phyloP scores from a whole-genome alignment of 306 rosid genomes.

The Albizia julibrissin region DNA sequence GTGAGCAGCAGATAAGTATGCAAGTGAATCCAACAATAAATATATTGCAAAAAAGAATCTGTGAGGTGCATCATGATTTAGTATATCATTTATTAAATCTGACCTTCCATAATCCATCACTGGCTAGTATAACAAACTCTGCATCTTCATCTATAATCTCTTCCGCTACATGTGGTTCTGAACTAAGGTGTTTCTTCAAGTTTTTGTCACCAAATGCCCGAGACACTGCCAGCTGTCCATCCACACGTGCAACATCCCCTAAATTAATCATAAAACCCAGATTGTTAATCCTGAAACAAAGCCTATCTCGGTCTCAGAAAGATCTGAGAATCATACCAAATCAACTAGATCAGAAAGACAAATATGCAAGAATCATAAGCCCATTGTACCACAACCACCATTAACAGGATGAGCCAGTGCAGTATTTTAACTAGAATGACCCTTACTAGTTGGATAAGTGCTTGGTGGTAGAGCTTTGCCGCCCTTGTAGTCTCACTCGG shows the following conservation, averaged over 20 bases:
- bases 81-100: slow-evolving; percentile 30
- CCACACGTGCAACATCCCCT: slow-evolving; percentile 97
- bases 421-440: background rate
- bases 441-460: no score
- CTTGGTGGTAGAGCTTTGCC: no score
- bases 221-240: slow-evolving; percentile 94
- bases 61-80: slow-evolving; percentile 15
- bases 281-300: slow-evolving; percentile 25
- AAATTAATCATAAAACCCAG: slow-evolving; percentile 28
- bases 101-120: slow-evolving; percentile 99
- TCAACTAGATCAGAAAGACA: slow-evolving; percentile 8
- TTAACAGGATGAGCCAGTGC: background rate
- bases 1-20: slow-evolving; percentile 1
- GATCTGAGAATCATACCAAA: slow-evolving; percentile 16
- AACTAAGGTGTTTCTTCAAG: slow-evolving; percentile 86
- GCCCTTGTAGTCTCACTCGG: no score
- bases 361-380: slow-evolving; percentile 1
- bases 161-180: slow-evolving; percentile 68
- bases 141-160: slow-evolving; percentile 56
- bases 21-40: slow-evolving; percentile 12
- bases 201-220: slow-evolving; percentile 97
- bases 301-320: slow-evolving; percentile 16
- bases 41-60: background rate
- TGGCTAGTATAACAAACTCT: slow-evolving; percentile 84
- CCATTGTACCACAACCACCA: slow-evolving; percentile 8